Conservation (phyloP, 1,284 basidiomycete genomes). For the Cutaneotrichosporon curvatum region DNA sequence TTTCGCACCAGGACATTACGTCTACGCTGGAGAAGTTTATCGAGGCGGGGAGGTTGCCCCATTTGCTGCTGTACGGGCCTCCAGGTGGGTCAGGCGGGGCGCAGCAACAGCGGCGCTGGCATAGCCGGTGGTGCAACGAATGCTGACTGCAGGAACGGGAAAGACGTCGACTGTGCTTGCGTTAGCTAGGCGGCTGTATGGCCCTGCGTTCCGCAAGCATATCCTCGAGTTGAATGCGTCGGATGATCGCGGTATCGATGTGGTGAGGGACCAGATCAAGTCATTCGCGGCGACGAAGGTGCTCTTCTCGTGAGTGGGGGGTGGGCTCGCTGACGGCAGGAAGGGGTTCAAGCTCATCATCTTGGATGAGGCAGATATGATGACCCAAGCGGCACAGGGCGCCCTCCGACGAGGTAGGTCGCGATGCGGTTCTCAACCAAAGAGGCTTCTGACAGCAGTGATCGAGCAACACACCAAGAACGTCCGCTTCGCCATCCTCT, state of each 20-base stretch:
- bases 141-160: constrained; percentile 67
- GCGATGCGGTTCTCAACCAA: too few relatives aligned
- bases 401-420: constrained; percentile 69
- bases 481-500: constrained; percentile 98
- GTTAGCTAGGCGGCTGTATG: constrained; percentile 86
- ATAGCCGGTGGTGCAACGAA: too few relatives aligned
- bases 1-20: constrained; percentile 90
- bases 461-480: constrained; percentile 99
- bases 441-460: constrained; percentile 48
- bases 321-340: constrained; percentile 40
- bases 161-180: constrained; percentile 97
- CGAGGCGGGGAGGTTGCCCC: constrained; percentile 86
- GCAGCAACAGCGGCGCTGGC: not conserved
- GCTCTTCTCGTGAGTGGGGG: constrained; percentile 51
- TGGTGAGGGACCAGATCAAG: constrained; percentile 98
- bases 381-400: constrained; percentile 96
- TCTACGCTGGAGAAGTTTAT: constrained; percentile 94
- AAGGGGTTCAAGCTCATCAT: constrained; percentile 97
- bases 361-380: constrained; percentile 98
- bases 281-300: constrained; percentile 96
- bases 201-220: constrained; percentile 54
- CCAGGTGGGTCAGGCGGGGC: constrained; percentile 65
- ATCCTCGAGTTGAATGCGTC: constrained; percentile 98
- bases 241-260: constrained; percentile 92
- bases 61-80: constrained; percentile 94